Percentiles rank a stretch among this genome's conserved stretches.
phyloP scores from a whole-genome alignment of 176 grass and related monocot genomes.

The Oryza nivara region DNA sequence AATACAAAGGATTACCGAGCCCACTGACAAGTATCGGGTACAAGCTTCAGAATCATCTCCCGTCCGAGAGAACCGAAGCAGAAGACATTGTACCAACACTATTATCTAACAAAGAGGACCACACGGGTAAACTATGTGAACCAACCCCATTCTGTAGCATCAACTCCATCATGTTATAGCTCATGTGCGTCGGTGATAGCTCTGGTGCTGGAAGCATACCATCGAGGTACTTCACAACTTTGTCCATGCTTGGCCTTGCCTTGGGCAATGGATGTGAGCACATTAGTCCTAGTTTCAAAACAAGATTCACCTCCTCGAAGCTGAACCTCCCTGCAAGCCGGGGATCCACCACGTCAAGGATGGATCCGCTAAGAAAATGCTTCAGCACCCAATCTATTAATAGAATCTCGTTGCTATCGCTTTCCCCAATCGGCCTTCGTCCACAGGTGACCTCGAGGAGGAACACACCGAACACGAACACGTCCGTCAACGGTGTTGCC shows the following conservation, averaged over 20 bases:
- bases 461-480: not conserved
- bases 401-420: not conserved
- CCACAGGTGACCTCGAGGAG: not conserved
- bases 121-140: not conserved
- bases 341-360: not conserved
- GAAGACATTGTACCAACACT: not conserved
- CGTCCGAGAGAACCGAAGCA: not conserved
- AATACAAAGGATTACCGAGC: not conserved
- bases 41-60: not conserved
- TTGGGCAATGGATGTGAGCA: not conserved
- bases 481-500: not conserved
- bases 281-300: constrained; percentile 13
- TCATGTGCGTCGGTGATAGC: not conserved
- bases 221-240: not conserved
- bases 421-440: not conserved
- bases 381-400: constrained; percentile 13
- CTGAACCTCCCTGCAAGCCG: not conserved
- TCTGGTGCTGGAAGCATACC: not conserved
- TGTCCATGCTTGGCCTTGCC: not conserved
- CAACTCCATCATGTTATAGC: not conserved
- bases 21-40: not conserved
- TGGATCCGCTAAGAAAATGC: not conserved
- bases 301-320: not conserved
- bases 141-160: not conserved
- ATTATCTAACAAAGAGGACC: not conserved